Base-by-base conservation (phyloP, 2,329 filamentous ascomycete species). In the Alternaria solani region DNA sequence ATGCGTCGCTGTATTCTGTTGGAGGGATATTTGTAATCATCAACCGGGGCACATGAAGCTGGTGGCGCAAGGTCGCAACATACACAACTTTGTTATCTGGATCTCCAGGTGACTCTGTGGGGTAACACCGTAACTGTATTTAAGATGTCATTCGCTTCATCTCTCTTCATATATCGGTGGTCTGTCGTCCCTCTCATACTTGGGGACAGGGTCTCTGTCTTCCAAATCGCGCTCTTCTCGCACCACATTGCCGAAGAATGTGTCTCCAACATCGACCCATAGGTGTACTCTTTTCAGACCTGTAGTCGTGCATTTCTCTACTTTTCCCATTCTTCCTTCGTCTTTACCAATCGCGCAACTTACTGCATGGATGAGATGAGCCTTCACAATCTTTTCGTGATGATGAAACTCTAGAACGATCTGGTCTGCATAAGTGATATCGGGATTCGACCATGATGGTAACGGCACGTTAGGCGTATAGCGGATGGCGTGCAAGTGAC, bases 241-340 rank as follows among this genome's bases (percentile, higher is more conserved):
- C 30, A 42, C n/a, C 7, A 25, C 42, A 20, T 30, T 39, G 11
- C 51, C 54, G 4, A 47, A 26, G 16, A 48, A 14, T 4, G 61
- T 55, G 38, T 67, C 62, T 1, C 55, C 52, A 28, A 66, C 64
- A 38, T 67, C 64, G 43, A 66, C 61, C 59, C 59, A 66, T 48
- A 68, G 46, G 8, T 51, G 30, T 36, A 68, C 59, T 26, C 44
- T 62, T 16, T 51, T 60, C 0, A 59, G 26, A 2, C 59, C 62
- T 7, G 58, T 65, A 36, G 23, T 12, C 0, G 7, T 5, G 28
- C 55, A 59, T 8, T 39, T 59, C 38, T 69, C 62, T 2, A 69
- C 53, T 28, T 47, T 59, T 1, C 66, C 66, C 64, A 67, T 69
- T 12, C 63, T 53, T 1, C 62, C 63, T 12, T 30, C 28, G 12